phyloP scores from a whole-genome alignment of 2,329 filamentous ascomycete species.

The Hypoxylon sp. region DNA sequence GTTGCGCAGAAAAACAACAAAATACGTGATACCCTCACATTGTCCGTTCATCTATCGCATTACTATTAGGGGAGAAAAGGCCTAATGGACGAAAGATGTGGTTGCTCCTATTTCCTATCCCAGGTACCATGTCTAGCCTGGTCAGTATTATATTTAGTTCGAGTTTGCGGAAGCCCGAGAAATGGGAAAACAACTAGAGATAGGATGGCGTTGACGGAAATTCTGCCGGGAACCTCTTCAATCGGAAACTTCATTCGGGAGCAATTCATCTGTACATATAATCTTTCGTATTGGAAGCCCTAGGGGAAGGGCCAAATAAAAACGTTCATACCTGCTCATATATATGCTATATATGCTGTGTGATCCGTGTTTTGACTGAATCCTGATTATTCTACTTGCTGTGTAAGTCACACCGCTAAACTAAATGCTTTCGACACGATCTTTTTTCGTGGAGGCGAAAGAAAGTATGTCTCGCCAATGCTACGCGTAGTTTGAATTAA shows the following conservation, averaged over 20 bases:
- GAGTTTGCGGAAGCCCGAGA: neutral
- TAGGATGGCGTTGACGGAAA: constrained; percentile 17
- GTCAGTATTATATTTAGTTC: neutral
- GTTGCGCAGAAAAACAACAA: constrained; percentile 3
- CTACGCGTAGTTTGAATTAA: neutral
- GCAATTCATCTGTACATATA: neutral
- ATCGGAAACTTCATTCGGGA: neutral
- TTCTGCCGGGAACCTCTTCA: neutral
- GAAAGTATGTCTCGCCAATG: neutral
- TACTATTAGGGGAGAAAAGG: neutral
- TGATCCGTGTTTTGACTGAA: neutral
- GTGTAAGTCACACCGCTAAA: neutral
- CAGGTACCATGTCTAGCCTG: neutral
- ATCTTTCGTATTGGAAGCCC: neutral
- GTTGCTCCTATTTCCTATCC: neutral
- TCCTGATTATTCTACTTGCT: neutral
- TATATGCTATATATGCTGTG: neutral
- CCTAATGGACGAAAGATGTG: neutral
- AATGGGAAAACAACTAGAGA: neutral
- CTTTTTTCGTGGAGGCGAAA: neutral
- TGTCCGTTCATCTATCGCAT: constrained; percentile 1
- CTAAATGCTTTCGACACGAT: neutral
- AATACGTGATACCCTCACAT: constrained; percentile 19
- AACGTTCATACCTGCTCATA: neutral
- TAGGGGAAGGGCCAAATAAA: neutral